These are phyloP conservation scores for Fraxinus albicans DNA, from an alignment of 305 asterid species.

Conservation along the genomic window DNA sequence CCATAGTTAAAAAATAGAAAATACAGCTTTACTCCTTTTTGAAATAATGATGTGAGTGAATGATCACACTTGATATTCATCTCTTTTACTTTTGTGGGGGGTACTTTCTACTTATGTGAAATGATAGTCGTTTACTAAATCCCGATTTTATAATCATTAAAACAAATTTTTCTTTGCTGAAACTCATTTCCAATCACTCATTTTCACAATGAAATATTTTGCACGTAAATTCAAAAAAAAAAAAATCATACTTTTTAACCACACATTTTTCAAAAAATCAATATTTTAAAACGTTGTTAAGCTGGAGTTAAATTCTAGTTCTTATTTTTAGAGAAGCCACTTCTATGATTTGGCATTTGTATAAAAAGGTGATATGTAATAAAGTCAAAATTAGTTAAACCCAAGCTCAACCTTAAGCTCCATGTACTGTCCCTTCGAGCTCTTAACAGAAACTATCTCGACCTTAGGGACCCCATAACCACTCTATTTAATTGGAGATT, in stretches of 20 bases:
- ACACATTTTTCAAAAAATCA: too few relatives aligned
- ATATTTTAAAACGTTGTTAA: too few relatives aligned
- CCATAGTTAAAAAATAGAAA: too few relatives aligned
- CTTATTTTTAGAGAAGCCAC: neutral
- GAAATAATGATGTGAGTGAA: neutral
- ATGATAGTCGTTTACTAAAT: neutral
- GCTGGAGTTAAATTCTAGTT: neutral
- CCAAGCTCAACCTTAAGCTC: neutral
- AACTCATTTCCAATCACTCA: too few relatives aligned
- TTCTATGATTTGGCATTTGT: neutral
- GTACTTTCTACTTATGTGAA: neutral
- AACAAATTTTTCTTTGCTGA: too few relatives aligned
- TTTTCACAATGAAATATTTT: too few relatives aligned
- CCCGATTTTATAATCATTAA: too few relatives aligned
- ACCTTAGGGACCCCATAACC: neutral
- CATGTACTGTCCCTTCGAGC: neutral
- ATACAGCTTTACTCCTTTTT: neutral
- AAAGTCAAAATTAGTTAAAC: neutral
- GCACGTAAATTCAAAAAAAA: too few relatives aligned
- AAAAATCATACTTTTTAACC: too few relatives aligned
- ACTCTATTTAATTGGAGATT: neutral
- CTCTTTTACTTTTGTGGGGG: neutral
- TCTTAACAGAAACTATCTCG: too few relatives aligned
- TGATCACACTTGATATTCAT: neutral
- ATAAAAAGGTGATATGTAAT: neutral